Percentiles rank a stretch among this genome's conserved stretches.
These are phyloP conservation scores for Paraphaeosphaeria sporulosa DNA, from an alignment of 2,329 filamentous ascomycete genomes.

Conservation along the genomic window DNA sequence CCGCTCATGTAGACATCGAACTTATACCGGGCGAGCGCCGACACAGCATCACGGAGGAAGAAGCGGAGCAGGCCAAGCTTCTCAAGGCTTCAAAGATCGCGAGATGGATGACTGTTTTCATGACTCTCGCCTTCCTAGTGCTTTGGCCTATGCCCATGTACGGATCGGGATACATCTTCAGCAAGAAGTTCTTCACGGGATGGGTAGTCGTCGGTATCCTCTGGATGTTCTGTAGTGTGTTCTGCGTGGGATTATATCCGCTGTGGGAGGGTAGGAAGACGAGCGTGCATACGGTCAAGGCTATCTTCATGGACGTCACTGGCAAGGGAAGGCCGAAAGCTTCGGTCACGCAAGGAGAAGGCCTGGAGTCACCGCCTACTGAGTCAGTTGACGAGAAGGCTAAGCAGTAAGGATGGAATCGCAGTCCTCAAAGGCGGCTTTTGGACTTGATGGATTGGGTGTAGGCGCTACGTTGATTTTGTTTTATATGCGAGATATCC, in stretches of 20 bases:
- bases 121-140: constrained; percentile 76
- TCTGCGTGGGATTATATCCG: constrained; percentile 81
- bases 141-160: constrained; percentile 96
- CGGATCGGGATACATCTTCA: constrained; percentile 81
- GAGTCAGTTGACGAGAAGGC: constrained; percentile 32
- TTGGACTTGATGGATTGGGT: no score
- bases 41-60: constrained; percentile 45
- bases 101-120: constrained; percentile 64
- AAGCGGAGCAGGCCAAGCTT: constrained; percentile 54
- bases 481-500: constrained; percentile 13
- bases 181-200: constrained; percentile 81
- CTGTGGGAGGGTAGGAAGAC: constrained; percentile 79
- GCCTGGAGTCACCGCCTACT: constrained; percentile 27
- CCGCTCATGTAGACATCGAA: constrained; percentile 71
- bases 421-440: background rate
- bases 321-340: constrained; percentile 35
- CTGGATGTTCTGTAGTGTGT: constrained; percentile 77
- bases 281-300: constrained; percentile 66
- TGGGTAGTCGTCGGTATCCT: constrained; percentile 74
- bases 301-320: constrained; percentile 68
- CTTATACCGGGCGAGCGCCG: constrained; percentile 62
- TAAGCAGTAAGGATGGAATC: constrained; percentile 20
- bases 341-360: constrained; percentile 27
- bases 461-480: background rate
- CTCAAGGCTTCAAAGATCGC: constrained; percentile 59